phyloP scores from a whole-genome alignment of 371 early-diverging fungal genomes.

The Fennellomyces sp. region DNA sequence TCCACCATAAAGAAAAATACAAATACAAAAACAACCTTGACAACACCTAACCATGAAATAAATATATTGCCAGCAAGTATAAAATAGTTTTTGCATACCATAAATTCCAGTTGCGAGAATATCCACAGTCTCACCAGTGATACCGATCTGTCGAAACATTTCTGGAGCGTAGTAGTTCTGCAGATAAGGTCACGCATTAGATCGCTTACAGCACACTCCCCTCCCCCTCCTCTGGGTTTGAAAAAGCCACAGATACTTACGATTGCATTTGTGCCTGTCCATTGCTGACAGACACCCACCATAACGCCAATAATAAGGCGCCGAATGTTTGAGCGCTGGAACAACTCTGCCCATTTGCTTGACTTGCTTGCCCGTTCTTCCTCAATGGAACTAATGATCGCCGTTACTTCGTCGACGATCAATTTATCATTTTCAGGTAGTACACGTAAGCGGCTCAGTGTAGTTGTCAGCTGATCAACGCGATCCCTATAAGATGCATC shows the following conservation, averaged over 20 bases:
- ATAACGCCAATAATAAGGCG: conserved; percentile 53
- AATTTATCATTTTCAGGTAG: conserved; percentile 38
- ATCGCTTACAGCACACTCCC: neutral
- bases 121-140: conserved; percentile 34
- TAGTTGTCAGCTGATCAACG: conserved; percentile 47
- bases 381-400: conserved; percentile 46
- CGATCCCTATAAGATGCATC: conserved; percentile 18
- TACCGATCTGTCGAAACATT: conserved; percentile 56
- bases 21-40: conserved; percentile 47
- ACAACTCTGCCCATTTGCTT: conserved; percentile 53
- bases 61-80: neutral
- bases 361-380: conserved; percentile 49
- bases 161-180: conserved; percentile 65
- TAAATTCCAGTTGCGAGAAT: conserved; percentile 55
- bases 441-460: conserved; percentile 55
- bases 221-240: too few species aligned
- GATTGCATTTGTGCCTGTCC: conserved; percentile 71
- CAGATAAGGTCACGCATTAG: neutral
- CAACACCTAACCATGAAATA: conserved; percentile 16
- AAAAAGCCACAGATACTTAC: too few species aligned
- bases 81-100: conserved; percentile 17
- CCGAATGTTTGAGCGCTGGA: conserved; percentile 41
- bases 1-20: conserved; percentile 51
- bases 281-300: conserved; percentile 68
- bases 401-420: conserved; percentile 50